Evolutionary conservation across 495 filamentous ascomycete species (phyloP).

Genomic region (Penicillium angulare): DNA sequence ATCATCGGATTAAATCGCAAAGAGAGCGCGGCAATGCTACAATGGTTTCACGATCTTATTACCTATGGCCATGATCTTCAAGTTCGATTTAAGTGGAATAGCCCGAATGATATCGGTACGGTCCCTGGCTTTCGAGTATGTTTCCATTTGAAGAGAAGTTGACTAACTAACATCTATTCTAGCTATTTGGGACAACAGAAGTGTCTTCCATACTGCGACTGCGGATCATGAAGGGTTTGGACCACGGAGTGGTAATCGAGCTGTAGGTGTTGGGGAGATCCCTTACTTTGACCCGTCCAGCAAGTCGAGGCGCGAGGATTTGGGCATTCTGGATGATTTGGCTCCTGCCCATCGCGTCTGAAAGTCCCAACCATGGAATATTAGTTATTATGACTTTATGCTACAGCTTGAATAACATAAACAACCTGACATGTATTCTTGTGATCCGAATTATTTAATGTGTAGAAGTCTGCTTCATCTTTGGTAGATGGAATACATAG

Average conservation of each 20-base stretch:
- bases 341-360: conserved; percentile 16
- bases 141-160: too few species aligned
- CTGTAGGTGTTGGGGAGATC: conserved; percentile 66
- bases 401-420: too few species aligned
- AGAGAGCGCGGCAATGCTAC: conserved; percentile 62
- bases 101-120: conserved; percentile 56
- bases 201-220: conserved; percentile 68
- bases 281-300: conserved; percentile 61
- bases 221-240: conserved; percentile 64
- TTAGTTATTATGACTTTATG: too few species aligned
- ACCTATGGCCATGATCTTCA: conserved; percentile 79
- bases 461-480: too few species aligned
- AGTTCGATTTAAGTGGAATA: conserved; percentile 63
- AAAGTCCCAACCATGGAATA: too few species aligned
- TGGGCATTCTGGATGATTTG: conserved; percentile 26
- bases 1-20: conserved; percentile 54
- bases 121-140: too few species aligned
- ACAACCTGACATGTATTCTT: too few species aligned
- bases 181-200: conserved; percentile 81
- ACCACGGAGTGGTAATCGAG: conserved; percentile 55
- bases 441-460: too few species aligned
- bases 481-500: background rate
- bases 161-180: background rate
- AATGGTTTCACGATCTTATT: conserved; percentile 62
- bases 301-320: conserved; percentile 44